phyloP scores from a whole-genome alignment of 2,329 filamentous ascomycete species.

The Ampelomyces quisqualis region DNA sequence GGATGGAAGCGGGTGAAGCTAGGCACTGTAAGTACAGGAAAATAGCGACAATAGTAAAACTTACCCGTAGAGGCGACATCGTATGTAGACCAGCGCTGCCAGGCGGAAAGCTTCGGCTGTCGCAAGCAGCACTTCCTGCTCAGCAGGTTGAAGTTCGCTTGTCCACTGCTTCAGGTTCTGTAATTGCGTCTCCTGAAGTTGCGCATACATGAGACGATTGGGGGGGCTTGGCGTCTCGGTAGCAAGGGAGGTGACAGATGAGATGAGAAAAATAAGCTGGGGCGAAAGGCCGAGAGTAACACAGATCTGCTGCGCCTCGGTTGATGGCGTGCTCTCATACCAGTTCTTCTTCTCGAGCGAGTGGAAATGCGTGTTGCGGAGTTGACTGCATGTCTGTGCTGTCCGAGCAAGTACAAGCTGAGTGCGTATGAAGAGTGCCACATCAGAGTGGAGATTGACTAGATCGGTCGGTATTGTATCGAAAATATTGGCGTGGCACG shows the following conservation, averaged over 20 bases:
- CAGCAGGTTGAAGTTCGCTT: slow-evolving; percentile 21
- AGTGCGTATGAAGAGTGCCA: slow-evolving; percentile 32
- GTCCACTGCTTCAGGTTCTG: slow-evolving; percentile 34
- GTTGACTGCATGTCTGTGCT: slow-evolving; percentile 23
- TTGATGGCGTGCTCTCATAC: slow-evolving; percentile 22
- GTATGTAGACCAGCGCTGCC: slow-evolving; percentile 36
- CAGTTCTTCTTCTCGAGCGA: slow-evolving; percentile 29
- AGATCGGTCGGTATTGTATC: slow-evolving; percentile 28
- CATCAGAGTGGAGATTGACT: slow-evolving; percentile 27
- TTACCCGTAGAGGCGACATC: slow-evolving; percentile 36
- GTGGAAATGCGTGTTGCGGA: slow-evolving; percentile 25
- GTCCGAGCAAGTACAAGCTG: slow-evolving; percentile 35
- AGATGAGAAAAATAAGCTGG: slow-evolving; percentile 32
- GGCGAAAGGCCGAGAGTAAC: slow-evolving; percentile 31
- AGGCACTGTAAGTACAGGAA: background rate
- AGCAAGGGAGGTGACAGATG: slow-evolving; percentile 30
- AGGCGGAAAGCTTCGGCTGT: slow-evolving; percentile 37
- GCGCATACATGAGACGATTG: slow-evolving; percentile 27
- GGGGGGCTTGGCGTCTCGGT: slow-evolving; percentile 12
- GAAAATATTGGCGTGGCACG: slow-evolving; percentile 36
- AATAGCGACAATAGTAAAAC: slow-evolving; percentile 6
- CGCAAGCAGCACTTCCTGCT: slow-evolving; percentile 29
- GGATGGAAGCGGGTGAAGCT: slow-evolving; percentile 37
- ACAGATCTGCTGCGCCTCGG: slow-evolving; percentile 29
- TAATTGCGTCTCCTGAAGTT: slow-evolving; percentile 28